phyloP scores from a whole-genome alignment of 495 filamentous ascomycete species.

The Bathelium albidoporum region DNA sequence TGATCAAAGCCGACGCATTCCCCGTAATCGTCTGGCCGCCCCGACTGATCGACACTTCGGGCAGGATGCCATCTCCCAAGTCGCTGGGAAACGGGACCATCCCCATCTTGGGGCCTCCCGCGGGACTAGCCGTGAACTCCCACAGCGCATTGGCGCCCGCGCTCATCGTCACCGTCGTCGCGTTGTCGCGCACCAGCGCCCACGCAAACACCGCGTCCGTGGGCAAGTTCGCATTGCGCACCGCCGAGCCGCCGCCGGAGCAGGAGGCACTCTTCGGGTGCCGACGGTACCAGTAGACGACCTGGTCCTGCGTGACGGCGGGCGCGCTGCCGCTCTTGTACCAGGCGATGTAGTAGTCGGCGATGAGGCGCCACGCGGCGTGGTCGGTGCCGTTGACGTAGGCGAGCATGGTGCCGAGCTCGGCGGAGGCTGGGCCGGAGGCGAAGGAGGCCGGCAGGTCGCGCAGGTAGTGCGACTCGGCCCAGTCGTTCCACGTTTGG shows the following conservation, averaged over 20 bases:
- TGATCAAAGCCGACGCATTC: constrained; percentile 10
- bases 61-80: constrained; percentile 12
- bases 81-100: constrained; percentile 18
- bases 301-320: constrained; percentile 14
- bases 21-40: constrained; percentile 6
- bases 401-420: constrained; percentile 12
- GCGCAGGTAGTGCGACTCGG: constrained; percentile 23
- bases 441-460: constrained; percentile 12
- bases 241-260: constrained; percentile 10
- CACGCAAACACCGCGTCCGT: constrained; percentile 23
- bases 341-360: constrained; percentile 19
- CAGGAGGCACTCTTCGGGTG: constrained; percentile 19
- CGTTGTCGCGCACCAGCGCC: constrained; percentile 15
- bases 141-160: constrained; percentile 18
- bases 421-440: constrained; percentile 13
- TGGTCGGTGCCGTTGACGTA: constrained; percentile 18
- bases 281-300: constrained; percentile 23
- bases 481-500: constrained; percentile 23
- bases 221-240: constrained; percentile 15
- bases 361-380: constrained; percentile 21
- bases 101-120: constrained; percentile 11
- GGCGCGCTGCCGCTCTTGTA: constrained; percentile 17
- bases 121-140: constrained; percentile 13
- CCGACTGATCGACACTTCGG: constrained; percentile 13
- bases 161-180: constrained; percentile 15